Base-by-base conservation (phyloP, 495 filamentous ascomycete species). In the Friedmanniomyces endolithicus region DNA sequence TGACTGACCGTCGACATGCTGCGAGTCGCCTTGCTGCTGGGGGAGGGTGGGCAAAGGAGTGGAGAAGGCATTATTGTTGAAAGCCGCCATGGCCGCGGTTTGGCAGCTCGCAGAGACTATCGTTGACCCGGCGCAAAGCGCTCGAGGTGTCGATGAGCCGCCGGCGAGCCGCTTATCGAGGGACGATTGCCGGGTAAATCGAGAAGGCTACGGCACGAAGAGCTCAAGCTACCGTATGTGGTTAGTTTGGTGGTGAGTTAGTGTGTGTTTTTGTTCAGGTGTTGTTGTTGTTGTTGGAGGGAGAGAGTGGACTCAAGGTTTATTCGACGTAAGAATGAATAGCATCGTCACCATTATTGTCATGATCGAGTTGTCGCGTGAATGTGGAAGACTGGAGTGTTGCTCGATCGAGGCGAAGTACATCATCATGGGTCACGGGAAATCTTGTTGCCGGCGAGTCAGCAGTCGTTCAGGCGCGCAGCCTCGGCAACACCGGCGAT, bases 241-340 rank as follows among this genome's bases (percentile, higher is more conserved):
- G 6, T 50, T 19, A n/a, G n/a, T n/a, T n/a, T n/a, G n/a, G n/a
- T n/a, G 24, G 47, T 3, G 47, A 31, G 24, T n/a, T n/a, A n/a
- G 25, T 50, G 25, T 31, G 47, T 34, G 24, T 12, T 50, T 7
- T 33, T 48, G 25, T 17, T 56, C 48, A 56, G 47, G 52, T 51
- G 57, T 60, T 52, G 52, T 60, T 52, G 57, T 55, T 55, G n/a
- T n/a, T n/a, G n/a, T 11, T 52, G 57, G 1, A 80, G 48, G 34
- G n/a, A n/a, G n/a, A n/a, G n/a, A n/a, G n/a, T n/a, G n/a, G n/a
- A n/a, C n/a, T n/a, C n/a, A n/a, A n/a, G n/a, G n/a, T n/a, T n/a
- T n/a, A n/a, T n/a, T n/a, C n/a, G n/a, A n/a, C n/a, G n/a, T n/a
- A n/a, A n/a, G n/a, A n/a, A 33, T 52, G n/a, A 40, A 8, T 29